Conservation (phyloP, 1,139 yeast genomes). For the Blastobotrys illinoisensis region DNA sequence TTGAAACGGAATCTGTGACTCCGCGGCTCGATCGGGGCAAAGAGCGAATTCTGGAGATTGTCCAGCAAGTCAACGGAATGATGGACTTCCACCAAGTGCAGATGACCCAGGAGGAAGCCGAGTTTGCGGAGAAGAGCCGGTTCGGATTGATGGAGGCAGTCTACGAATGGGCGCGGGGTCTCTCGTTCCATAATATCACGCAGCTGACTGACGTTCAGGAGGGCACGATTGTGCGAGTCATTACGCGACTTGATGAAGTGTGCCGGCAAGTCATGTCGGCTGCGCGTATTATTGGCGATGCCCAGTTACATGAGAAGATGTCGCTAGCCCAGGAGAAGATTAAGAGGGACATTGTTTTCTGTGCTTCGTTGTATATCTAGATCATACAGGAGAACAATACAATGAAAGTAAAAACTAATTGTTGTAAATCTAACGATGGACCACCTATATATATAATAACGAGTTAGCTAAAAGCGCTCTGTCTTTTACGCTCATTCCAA, state of each 20-base stretch:
- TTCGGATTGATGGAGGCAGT: conserved; percentile 91
- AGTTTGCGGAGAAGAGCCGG: conserved; percentile 73
- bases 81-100: conserved; percentile 66
- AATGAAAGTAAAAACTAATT: neutral
- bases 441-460: neutral
- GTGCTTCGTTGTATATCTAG: conserved; percentile 85
- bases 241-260: conserved; percentile 87
- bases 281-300: conserved; percentile 90
- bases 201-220: conserved; percentile 84
- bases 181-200: conserved; percentile 87
- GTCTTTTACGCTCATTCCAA: conserved; percentile 51
- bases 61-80: conserved; percentile 54
- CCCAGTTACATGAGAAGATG: conserved; percentile 82
- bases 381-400: neutral
- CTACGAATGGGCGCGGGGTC: conserved; percentile 97
- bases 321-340: conserved; percentile 88
- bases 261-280: conserved; percentile 95
- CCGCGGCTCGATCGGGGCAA: conserved; percentile 83
- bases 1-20: conserved; percentile 56
- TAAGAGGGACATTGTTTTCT: conserved; percentile 94
- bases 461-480: conserved; percentile 20
- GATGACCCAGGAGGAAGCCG: conserved; percentile 79
- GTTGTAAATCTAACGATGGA: neutral
- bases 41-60: conserved; percentile 61
- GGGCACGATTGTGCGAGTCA: conserved; percentile 97